These are phyloP conservation scores for Oryza australiensis DNA, from an alignment of 176 grass and related monocot genomes.

Conservation along the genomic window DNA sequence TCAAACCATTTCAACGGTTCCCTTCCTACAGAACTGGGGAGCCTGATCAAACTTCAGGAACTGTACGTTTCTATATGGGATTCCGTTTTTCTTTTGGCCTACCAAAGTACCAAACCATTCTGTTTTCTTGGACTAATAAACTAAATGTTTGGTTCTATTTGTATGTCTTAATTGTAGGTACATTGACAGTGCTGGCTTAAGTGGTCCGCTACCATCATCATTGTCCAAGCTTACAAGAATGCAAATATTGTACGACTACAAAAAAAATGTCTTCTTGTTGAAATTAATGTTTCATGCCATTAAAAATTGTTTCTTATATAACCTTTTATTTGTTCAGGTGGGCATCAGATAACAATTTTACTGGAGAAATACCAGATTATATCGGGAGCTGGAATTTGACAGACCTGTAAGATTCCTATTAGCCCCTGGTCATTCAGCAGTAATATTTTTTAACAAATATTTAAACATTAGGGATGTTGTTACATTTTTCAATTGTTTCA, in stretches of 20 bases:
- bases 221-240: conserved; percentile 66
- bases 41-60: conserved; percentile 54
- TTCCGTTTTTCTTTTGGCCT: neutral
- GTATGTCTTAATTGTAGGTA: conserved; percentile 50
- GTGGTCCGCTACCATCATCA: conserved; percentile 57
- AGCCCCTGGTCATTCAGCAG: neutral
- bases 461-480: neutral
- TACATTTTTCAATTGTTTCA: neutral
- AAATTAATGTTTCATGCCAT: neutral
- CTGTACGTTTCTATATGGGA: conserved; percentile 43
- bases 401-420: conserved; percentile 48
- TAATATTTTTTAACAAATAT: neutral
- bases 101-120: neutral
- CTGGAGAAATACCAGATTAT: conserved; percentile 70
- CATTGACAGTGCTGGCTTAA: conserved; percentile 67
- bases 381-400: conserved; percentile 58
- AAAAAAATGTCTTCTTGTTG: neutral
- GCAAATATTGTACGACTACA: conserved; percentile 33
- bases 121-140: conserved; percentile 3
- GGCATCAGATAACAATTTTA: conserved; percentile 75
- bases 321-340: conserved; percentile 39
- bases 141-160: neutral
- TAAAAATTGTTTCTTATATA: conserved; percentile 13
- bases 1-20: conserved; percentile 74
- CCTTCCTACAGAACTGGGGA: conserved; percentile 66